phyloP scores from a whole-genome alignment of 2,329 filamentous ascomycete species.

The Lanzia echinophila region DNA sequence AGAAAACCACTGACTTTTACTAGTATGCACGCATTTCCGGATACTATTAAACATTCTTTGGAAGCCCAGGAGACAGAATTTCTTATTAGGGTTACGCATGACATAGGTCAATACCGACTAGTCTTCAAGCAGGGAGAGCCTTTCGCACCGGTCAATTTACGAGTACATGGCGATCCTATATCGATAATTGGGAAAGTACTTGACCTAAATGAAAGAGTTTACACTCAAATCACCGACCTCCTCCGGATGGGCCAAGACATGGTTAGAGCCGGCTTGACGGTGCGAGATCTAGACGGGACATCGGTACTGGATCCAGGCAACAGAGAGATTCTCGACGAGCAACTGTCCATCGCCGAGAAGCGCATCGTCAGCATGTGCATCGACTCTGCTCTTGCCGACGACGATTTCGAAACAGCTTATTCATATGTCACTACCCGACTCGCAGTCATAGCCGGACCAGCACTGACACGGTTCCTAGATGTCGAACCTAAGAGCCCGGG shows the following conservation, averaged over 20 bases:
- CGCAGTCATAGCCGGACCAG: conserved; percentile 33
- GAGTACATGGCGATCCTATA: conserved; percentile 70
- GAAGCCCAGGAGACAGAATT: conserved; percentile 52
- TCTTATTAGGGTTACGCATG: conserved; percentile 66
- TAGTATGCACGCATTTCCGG: conserved; percentile 58
- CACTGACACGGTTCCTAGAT: conserved; percentile 18
- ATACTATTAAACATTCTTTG: conserved; percentile 46
- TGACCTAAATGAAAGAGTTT: conserved; percentile 67
- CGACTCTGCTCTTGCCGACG: conserved; percentile 66
- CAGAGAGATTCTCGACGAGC: conserved; percentile 26
- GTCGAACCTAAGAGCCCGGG: conserved; percentile 18
- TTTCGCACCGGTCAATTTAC: conserved; percentile 70
- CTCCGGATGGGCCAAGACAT: conserved; percentile 63
- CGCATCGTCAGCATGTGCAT: conserved; percentile 76
- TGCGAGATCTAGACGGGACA: conserved; percentile 10
- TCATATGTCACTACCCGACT: conserved; percentile 73
- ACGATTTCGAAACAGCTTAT: conserved; percentile 82
- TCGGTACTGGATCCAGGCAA: neutral
- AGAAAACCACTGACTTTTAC: neutral
- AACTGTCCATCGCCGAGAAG: conserved; percentile 44
- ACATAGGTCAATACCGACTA: conserved; percentile 68
- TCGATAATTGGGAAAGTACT: conserved; percentile 66
- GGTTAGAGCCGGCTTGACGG: conserved; percentile 49
- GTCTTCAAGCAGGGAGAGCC: conserved; percentile 74
- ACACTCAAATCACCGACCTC: conserved; percentile 68